phyloP scores from a whole-genome alignment of 1,139 yeast species.

The Suhomyces terraborum region DNA sequence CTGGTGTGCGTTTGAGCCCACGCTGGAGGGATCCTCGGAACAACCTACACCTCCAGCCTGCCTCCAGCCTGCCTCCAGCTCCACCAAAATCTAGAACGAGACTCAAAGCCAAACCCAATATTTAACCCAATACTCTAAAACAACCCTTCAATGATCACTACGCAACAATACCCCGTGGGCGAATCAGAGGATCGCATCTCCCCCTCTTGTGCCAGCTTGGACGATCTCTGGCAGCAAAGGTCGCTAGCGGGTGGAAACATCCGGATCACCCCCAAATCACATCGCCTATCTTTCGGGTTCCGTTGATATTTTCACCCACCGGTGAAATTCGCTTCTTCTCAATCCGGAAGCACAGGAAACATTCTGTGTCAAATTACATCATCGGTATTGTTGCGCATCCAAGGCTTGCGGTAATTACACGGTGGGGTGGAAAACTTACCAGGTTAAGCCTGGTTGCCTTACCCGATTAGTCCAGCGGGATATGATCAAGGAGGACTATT shows the following conservation, averaged over 20 bases:
- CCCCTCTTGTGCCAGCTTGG: not conserved
- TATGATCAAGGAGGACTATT: not conserved
- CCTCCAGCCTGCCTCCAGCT: too few species aligned
- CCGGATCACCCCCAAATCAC: too few species aligned
- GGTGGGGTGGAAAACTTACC: slow-evolving; percentile 1
- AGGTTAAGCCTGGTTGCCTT: not conserved
- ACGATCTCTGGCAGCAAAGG: not conserved
- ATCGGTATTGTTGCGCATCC: not conserved
- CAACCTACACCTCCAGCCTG: not conserved
- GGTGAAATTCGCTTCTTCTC: slow-evolving; percentile 2
- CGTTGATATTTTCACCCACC: not conserved
- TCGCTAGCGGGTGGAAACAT: not conserved
- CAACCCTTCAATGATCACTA: too few species aligned
- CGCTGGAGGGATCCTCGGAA: not conserved
- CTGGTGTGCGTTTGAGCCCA: too few species aligned
- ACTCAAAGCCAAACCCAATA: not conserved
- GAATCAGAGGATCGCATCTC: not conserved
- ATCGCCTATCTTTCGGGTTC: too few species aligned
- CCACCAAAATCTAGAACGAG: too few species aligned
- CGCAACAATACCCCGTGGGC: too few species aligned
- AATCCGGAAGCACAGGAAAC: not conserved
- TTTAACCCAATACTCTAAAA: too few species aligned
- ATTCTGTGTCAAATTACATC: slow-evolving; percentile 5
- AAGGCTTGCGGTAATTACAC: slow-evolving; percentile 2
- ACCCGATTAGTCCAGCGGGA: not conserved